These are phyloP conservation scores for Pelargonium citronellum DNA, from an alignment of 441 rosid species.

Conservation along the genomic window DNA sequence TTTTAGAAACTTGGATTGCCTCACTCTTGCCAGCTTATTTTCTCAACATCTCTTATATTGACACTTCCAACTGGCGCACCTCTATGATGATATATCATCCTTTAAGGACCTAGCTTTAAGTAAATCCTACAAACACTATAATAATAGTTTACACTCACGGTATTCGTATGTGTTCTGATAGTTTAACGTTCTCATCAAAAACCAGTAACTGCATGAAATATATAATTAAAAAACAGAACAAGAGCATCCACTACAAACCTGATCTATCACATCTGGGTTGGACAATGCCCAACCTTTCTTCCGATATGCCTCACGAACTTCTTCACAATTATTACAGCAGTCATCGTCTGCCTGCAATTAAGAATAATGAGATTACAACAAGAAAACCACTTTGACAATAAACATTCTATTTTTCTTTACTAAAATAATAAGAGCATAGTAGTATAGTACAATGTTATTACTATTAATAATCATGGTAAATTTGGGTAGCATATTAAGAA, in stretches of 20 bases:
- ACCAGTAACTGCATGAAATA: background rate
- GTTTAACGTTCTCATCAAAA: background rate
- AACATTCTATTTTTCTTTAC: background rate
- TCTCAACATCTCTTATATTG: background rate
- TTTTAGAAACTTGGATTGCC: background rate
- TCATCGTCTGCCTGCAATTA: constrained; percentile 62
- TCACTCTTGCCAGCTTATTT: background rate
- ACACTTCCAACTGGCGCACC: background rate
- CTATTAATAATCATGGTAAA: background rate
- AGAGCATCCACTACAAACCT: constrained; percentile 44
- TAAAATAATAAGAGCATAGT: background rate
- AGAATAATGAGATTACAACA: background rate
- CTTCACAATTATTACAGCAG: constrained; percentile 91
- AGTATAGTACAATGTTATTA: background rate
- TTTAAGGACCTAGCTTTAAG: background rate
- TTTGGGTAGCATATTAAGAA: background rate
- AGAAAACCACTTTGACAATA: background rate
- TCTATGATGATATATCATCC: background rate
- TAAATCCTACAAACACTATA: background rate
- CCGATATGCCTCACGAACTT: constrained; percentile 91
- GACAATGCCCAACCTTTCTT: constrained; percentile 93
- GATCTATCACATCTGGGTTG: constrained; percentile 76
- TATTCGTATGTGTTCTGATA: constrained; percentile 4
- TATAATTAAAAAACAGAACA: background rate
- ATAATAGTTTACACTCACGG: background rate